phyloP scores from a whole-genome alignment of 1,284 basidiomycete genomes.

The Sanguinoderma infundibulare region DNA sequence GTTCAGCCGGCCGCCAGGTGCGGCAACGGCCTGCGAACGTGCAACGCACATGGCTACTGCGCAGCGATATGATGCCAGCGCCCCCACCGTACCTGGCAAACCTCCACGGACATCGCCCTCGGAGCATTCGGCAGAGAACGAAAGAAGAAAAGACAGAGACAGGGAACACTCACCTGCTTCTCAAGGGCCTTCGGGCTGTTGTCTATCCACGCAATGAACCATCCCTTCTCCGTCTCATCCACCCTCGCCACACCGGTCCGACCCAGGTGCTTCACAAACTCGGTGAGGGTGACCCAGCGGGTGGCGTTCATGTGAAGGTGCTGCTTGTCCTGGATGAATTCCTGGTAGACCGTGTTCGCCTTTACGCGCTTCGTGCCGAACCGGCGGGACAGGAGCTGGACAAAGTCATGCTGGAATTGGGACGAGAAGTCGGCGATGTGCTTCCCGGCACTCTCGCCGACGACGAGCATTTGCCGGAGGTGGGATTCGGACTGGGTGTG shows the following conservation, averaged over 20 bases:
- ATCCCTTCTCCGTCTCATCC: constrained; percentile 98
- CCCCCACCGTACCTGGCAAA: background rate
- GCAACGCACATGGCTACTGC: background rate
- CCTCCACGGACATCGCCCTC: constrained; percentile 1
- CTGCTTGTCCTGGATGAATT: constrained; percentile 94
- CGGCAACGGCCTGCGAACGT: background rate
- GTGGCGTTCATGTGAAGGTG: constrained; percentile 99
- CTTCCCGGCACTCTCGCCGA: constrained; percentile 90
- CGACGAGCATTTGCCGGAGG: constrained; percentile 93
- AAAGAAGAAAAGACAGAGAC: background rate
- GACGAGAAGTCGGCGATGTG: constrained; percentile 91
- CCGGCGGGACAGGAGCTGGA: constrained; percentile 85
- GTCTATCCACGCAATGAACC: constrained; percentile 98
- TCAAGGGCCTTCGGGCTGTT: constrained; percentile 92
- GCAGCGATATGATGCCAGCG: background rate
- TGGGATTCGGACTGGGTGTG: constrained; percentile 88
- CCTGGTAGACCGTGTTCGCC: constrained; percentile 97
- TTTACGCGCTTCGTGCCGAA: constrained; percentile 93
- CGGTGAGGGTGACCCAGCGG: constrained; percentile 95
- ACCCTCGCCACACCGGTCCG: constrained; percentile 88
- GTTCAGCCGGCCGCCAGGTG: background rate
- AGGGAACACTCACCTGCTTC: constrained; percentile 64
- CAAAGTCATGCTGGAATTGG: constrained; percentile 93
- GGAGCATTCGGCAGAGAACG: background rate
- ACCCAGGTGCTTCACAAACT: constrained; percentile 93